Conservation (phyloP, 495 filamentous ascomycete species). For the Trypethelium eluteriae region DNA sequence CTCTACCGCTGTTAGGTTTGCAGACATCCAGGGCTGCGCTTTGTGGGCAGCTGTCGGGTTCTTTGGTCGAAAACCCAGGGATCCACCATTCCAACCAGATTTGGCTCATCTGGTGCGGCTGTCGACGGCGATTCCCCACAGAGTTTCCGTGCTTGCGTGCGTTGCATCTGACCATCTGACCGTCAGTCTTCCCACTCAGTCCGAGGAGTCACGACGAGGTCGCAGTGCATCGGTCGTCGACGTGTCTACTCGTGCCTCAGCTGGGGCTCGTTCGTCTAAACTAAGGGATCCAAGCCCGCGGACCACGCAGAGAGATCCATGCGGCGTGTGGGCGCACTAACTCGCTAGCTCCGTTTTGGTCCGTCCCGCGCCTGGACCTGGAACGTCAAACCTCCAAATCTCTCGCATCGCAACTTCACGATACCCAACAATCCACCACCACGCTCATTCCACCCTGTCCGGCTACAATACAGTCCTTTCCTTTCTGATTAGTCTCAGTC, state of each 20-base stretch:
- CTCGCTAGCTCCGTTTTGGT: constrained; percentile 4
- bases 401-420: neutral
- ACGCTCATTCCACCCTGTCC: neutral
- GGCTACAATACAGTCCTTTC: neutral
- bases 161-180: neutral
- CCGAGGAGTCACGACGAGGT: neutral
- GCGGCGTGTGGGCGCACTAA: neutral
- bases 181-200: too few species aligned
- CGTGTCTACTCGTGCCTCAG: constrained; percentile 4
- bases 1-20: too few species aligned
- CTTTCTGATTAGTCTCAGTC: neutral
- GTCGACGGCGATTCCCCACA: neutral
- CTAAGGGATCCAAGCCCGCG: constrained; percentile 5
- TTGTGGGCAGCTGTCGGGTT: neutral
- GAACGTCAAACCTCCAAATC: constrained; percentile 8
- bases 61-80: neutral
- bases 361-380: constrained; percentile 8
- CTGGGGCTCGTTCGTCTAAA: neutral
- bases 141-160: neutral
- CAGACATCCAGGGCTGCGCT: neutral
- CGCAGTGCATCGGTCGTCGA: neutral
- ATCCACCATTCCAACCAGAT: neutral
- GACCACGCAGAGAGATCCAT: neutral
- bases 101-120: neutral
- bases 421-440: neutral